Percentiles rank a stretch among this genome's conserved stretches.
phyloP scores from a whole-genome alignment of 306 rosid genomes.

The Psophocarpus tetragonolobus region DNA sequence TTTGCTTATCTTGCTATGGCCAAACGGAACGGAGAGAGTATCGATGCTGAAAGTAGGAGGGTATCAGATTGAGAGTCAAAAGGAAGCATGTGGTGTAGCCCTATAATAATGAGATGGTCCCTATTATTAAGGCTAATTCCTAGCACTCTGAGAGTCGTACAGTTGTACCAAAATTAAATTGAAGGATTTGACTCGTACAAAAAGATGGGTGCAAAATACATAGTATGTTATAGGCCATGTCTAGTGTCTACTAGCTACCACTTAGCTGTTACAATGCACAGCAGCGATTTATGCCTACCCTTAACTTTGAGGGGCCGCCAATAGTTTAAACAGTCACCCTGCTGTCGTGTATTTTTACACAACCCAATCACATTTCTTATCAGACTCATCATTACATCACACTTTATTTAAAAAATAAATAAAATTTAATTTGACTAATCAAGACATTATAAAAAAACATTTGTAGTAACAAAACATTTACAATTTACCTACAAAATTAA shows the following conservation, averaged over 20 bases:
- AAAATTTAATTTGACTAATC: neutral
- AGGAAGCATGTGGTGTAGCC: neutral
- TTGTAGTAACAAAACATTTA: too few relatives aligned
- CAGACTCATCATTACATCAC: neutral
- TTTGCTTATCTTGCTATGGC: neutral
- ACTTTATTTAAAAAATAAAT: neutral
- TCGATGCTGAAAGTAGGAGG: neutral
- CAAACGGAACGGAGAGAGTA: neutral
- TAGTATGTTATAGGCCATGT: neutral
- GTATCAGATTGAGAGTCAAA: neutral
- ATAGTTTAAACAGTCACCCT: neutral
- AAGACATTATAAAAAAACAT: too few relatives aligned
- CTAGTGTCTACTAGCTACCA: neutral
- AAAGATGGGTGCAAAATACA: neutral
- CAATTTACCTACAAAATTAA: too few relatives aligned
- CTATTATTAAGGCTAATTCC: constrained; percentile 14
- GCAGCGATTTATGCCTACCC: neutral
- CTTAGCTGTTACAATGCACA: neutral
- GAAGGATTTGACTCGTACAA: neutral
- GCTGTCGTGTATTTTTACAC: neutral
- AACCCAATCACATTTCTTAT: neutral
- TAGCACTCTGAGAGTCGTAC: constrained; percentile 21
- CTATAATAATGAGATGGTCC: constrained; percentile 16
- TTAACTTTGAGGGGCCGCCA: constrained; percentile 19
- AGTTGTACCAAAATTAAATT: constrained; percentile 21